phyloP scores from a whole-genome alignment of 73 alveolate genomes.

The Durusdinium trenchii region DNA sequence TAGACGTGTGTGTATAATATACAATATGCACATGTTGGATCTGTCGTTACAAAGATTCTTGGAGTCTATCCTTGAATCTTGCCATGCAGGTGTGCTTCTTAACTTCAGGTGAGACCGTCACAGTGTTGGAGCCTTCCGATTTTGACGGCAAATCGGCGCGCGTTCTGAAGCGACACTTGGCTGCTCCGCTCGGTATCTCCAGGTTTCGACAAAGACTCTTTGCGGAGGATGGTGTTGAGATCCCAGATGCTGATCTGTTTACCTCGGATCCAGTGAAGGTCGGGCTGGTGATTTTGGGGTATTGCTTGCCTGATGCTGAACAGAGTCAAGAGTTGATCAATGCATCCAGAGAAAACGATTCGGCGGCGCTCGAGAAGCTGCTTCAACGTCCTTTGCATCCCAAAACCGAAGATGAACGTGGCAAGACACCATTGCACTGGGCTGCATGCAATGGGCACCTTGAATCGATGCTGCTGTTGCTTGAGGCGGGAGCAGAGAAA shows the following conservation, averaged over 20 bases:
- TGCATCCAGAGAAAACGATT: neutral
- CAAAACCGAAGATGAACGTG: neutral
- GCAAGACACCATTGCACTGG: neutral
- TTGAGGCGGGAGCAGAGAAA: conserved; percentile 4
- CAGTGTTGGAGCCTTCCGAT: neutral
- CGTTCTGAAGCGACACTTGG: neutral
- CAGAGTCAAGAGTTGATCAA: neutral
- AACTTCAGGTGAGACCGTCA: conserved; percentile 6
- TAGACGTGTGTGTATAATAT: no score
- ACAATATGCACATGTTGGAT: no score
- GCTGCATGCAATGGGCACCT: neutral
- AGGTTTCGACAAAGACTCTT: conserved; percentile 21
- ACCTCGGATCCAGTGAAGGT: neutral
- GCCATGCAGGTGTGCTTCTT: conserved; percentile 42
- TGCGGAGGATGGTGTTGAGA: conserved; percentile 6
- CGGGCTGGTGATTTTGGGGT: neutral
- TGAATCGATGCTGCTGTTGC: neutral
- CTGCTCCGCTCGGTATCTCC: neutral
- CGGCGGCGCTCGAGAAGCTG: neutral
- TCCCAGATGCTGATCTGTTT: neutral
- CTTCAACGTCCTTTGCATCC: neutral
- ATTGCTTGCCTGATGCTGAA: neutral
- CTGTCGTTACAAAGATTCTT: no score
- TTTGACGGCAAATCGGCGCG: neutral
- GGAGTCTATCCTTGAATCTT: neutral